Base-by-base conservation (phyloP, 768 basidiomycete genomes). In the Podaxis rugospora region DNA sequence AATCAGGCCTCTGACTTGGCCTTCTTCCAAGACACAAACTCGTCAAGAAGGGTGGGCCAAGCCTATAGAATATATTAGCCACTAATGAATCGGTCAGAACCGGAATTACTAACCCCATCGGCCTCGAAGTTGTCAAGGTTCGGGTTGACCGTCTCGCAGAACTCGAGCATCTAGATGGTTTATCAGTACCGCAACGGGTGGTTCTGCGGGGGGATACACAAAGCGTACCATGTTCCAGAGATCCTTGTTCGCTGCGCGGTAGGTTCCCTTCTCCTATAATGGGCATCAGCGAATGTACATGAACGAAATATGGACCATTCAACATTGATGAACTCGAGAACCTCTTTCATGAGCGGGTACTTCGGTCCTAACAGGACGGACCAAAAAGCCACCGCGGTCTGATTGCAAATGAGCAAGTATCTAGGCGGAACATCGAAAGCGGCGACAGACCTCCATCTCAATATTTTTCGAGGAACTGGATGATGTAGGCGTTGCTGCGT, bases 211-310 rank as follows among this genome's bases (percentile, higher is more conserved):
- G 28, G 36, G 2, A 13, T 50, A n/a, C 59, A 18, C 61, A 47
- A 5, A 44, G 74, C 79, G 13, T 62, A 89, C 91, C 92, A 93
- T 93, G 59, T 73, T 82, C 92, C 92, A 95, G 7, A 93, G 74
- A 72, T 95, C 92, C 68, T 90, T 90, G 71, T 92, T 93, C 13
- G 86, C 84, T 0, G 87, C 89, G 68, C 87, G 92, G 73, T 90
- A 92, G 3, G 75, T 79, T 5, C 80, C 82, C 62, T 83, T 77
- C 64, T 82, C 77, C 76, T 81, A 62, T 61, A 36, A 28, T 57
- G 44, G 6, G 16, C n/a, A 74, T 56, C 58, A 53, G 58, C 49
- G 44, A 44, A 42, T 25, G 32, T 21, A 21, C 11, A 39, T 51
- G 51, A 21, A 14, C 51, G 39, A 28, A n/a, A 14, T 40, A 28